Evolutionary conservation across 108 stramenopile species (phyloP).

Genomic region (Aurantiochytrium sp.): DNA sequence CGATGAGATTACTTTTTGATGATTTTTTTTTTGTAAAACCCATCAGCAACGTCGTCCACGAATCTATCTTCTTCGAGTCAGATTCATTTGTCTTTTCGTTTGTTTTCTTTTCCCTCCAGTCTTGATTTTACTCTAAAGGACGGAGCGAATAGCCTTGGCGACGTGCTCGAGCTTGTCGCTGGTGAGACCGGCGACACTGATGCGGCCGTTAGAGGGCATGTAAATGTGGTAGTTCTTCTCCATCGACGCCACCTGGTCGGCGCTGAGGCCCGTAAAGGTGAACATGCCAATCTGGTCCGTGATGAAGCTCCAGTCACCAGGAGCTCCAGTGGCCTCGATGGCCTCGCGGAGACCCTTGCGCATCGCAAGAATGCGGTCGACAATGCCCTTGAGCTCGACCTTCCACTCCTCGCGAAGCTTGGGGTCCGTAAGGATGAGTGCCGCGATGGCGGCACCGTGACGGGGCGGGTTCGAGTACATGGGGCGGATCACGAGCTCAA

Average conservation of each 20-base stretch:
- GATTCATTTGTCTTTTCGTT: too few relatives aligned
- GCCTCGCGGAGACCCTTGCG: conserved; percentile 14
- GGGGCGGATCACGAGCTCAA: conserved; percentile 31
- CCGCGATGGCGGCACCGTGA: conserved; percentile 7
- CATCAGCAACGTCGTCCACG: too few relatives aligned
- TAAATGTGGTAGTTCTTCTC: conserved; percentile 29
- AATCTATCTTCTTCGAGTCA: too few relatives aligned
- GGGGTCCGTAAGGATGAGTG: neutral
- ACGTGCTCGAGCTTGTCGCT: conserved; percentile 8
- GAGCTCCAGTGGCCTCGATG: conserved; percentile 16
- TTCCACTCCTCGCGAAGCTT: conserved; percentile 26
- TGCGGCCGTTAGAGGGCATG: conserved; percentile 34
- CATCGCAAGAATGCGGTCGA: conserved; percentile 21
- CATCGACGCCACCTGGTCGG: conserved; percentile 17
- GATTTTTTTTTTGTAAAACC: too few relatives aligned
- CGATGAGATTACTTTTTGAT: too few relatives aligned
- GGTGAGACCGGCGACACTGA: conserved; percentile 35
- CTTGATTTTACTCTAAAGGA: neutral
- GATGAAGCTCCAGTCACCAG: conserved; percentile 34
- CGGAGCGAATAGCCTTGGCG: neutral
- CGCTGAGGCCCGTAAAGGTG: conserved; percentile 26
- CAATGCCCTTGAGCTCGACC: conserved; percentile 27
- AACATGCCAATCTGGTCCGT: conserved; percentile 37
- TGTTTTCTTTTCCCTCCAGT: too few relatives aligned
- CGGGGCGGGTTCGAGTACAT: conserved; percentile 44